phyloP scores from a whole-genome alignment of 371 early-diverging fungal species.

The Mortierella sp. region DNA sequence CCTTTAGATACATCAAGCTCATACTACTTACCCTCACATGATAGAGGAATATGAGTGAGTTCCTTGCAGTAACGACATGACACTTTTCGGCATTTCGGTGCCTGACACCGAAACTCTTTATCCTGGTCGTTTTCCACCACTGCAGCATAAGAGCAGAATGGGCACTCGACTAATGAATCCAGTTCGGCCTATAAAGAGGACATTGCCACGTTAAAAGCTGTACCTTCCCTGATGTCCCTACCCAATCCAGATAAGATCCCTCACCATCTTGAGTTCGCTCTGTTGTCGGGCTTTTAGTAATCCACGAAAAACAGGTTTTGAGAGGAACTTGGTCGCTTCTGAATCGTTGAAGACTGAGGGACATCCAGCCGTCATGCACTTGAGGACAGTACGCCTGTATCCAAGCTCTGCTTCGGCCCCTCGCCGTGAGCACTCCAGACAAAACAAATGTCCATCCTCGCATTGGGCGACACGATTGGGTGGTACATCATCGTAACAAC shows the following conservation, averaged over 20 bases:
- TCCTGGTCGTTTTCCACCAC: conserved; percentile 55
- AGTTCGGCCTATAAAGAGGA: conserved; percentile 49
- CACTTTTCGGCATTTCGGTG: conserved; percentile 51
- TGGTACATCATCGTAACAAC: conserved; percentile 48
- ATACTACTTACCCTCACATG: conserved; percentile 55
- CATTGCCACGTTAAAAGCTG: background rate
- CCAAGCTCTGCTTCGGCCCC: conserved; percentile 59
- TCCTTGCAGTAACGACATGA: conserved; percentile 58
- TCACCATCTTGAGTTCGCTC: conserved; percentile 54
- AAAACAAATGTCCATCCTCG: conserved; percentile 64
- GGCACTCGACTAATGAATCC: conserved; percentile 57
- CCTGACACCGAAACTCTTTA: conserved; percentile 58
- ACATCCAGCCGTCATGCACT: conserved; percentile 61
- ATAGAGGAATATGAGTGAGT: conserved; percentile 56
- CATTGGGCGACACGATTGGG: conserved; percentile 55
- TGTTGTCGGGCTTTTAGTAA: conserved; percentile 56
- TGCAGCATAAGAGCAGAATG: conserved; percentile 61
- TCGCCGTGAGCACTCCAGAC: conserved; percentile 57
- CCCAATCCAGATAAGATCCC: too few relatives aligned
- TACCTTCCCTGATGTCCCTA: too few relatives aligned
- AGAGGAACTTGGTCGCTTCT: conserved; percentile 54
- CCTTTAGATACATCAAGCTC: background rate
- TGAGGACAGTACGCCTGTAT: conserved; percentile 54
- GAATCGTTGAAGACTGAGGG: conserved; percentile 46
- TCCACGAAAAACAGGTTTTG: conserved; percentile 51